Conservation (phyloP, 257 asterid species). For the Asclepias syriaca region DNA sequence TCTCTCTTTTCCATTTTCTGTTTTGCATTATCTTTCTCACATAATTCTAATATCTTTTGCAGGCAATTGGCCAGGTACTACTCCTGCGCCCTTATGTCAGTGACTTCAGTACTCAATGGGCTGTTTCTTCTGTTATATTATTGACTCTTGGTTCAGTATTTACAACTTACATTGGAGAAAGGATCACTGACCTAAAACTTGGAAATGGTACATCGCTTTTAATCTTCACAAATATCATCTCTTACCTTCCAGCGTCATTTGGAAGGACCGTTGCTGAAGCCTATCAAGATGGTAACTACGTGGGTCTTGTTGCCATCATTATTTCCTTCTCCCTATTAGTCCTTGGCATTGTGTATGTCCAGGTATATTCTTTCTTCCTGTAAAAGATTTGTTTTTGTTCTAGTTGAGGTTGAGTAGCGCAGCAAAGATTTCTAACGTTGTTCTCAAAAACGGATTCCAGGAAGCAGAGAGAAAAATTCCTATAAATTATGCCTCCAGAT, state of each 20-base stretch:
- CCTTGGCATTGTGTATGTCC: slow-evolving; percentile 93
- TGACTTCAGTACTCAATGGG: slow-evolving; percentile 93
- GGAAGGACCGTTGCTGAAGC: slow-evolving; percentile 91
- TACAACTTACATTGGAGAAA: slow-evolving; percentile 87
- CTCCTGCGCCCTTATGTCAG: slow-evolving; percentile 88
- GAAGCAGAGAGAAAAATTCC: slow-evolving; percentile 99
- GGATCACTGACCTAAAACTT: slow-evolving; percentile 80
- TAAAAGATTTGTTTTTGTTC: slow-evolving; percentile 14
- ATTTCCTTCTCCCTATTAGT: slow-evolving; percentile 76
- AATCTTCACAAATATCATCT: slow-evolving; percentile 92
- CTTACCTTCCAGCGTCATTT: slow-evolving; percentile 93
- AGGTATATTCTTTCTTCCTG: slow-evolving; percentile 38
- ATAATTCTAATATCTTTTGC: slow-evolving; percentile 25
- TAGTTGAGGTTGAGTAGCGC: not conserved
- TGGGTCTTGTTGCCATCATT: slow-evolving; percentile 68
- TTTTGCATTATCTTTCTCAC: not conserved
- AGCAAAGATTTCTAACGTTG: slow-evolving; percentile 19
- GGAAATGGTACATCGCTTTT: slow-evolving; percentile 96
- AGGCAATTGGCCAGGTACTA: slow-evolving; percentile 96
- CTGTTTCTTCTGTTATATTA: slow-evolving; percentile 61
- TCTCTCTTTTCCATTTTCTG: not conserved
- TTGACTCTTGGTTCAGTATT: slow-evolving; percentile 78
- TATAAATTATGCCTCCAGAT: slow-evolving; percentile 82
- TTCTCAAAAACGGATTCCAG: slow-evolving; percentile 34
- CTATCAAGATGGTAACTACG: slow-evolving; percentile 78